Evolutionary conservation across 495 filamentous ascomycete species (phyloP), one percentile per base, ranked within the genome.

Genomic region (Penicillium riverlandense): DNA sequence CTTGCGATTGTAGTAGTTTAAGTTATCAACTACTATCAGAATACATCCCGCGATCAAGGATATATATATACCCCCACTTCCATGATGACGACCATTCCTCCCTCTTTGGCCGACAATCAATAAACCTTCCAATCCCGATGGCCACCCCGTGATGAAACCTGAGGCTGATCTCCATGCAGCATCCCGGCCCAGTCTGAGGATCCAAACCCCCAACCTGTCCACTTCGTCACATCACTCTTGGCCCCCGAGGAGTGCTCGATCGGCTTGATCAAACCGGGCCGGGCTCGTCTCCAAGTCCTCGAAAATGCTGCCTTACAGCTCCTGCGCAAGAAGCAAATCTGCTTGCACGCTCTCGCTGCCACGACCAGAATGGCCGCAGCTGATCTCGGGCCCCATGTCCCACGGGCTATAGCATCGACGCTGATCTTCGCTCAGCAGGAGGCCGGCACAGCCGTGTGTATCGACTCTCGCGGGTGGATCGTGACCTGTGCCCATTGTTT

Each of bases 361-460:
- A 16, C 15, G 4, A 44, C 32, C 4, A 1, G 8, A 11, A 27
- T n/a, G 40, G 36, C 13, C 5, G 35, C 41, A 28, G 15, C n/a
- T 13, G 37, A 40, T 9, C 11, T 27, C 0, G 31, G 47, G 8
- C 31, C 7, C 0, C 31, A 40, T 2, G 41, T 37, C 22, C 1
- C 35, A 22, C 31, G 30, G 6, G 41, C 29, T 5, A 37, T 40
- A 14, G 12, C 31, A 32, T 44, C 71, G 0, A 72, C 69, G 0
- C 59, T 74, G 15, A 65, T 75, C 22, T 77, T 74, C 40, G 70
- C 65, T 29, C 70, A 72, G 43, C 53, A 66, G 30, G 65, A 71
- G 46, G 72, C 70, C 8, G 68, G 70, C 22, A 72, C 68, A 5
- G 70, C 73, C 3, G 61, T 74, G n/a, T 74, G 65, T 43, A 66